Conservation (phyloP, 2,329 filamentous ascomycete genomes). For the Thelonectria rubi region DNA sequence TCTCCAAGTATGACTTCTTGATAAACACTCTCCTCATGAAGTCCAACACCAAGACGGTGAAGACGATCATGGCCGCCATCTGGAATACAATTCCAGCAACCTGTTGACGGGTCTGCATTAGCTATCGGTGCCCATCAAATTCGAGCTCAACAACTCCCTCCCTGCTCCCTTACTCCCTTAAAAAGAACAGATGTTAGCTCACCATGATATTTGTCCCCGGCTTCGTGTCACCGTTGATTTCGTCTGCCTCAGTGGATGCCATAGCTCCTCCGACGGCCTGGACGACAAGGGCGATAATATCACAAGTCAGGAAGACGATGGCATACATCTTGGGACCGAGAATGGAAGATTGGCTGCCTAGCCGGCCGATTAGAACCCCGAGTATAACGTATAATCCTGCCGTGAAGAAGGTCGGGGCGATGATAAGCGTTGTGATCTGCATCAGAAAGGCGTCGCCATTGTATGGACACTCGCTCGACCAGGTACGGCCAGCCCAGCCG, state of each 20-base stretch:
- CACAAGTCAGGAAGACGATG: conserved; percentile 4
- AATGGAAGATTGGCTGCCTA: conserved; percentile 4
- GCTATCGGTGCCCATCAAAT: background rate
- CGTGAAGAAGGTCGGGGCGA: conserved; percentile 13
- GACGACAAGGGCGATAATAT: conserved; percentile 8
- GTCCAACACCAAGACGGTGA: conserved; percentile 3
- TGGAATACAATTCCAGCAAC: conserved; percentile 10
- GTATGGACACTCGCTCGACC: conserved; percentile 10
- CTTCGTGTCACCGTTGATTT: conserved; percentile 2
- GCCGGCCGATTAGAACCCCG: conserved; percentile 1
- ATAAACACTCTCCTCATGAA: conserved; percentile 4
- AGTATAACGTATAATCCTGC: conserved; percentile 9
- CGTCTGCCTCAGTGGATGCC: conserved; percentile 4
- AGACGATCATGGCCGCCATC: conserved; percentile 9
- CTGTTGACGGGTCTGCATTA: background rate
- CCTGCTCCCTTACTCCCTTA: no score
- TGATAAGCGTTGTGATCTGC: conserved; percentile 16
- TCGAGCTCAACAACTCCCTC: no score
- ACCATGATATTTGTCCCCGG: conserved; percentile 17
- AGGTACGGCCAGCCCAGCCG: conserved; percentile 11
- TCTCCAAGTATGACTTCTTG: no score
- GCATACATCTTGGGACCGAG: conserved; percentile 14
- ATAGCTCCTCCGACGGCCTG: conserved; percentile 14
- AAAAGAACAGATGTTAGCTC: background rate
- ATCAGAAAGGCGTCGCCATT: conserved; percentile 12